A percentile compares a stretch with the other conserved stretches of the same genome.
phyloP scores from a whole-genome alignment of 495 filamentous ascomycete species.

The Aspergillus affinis region DNA sequence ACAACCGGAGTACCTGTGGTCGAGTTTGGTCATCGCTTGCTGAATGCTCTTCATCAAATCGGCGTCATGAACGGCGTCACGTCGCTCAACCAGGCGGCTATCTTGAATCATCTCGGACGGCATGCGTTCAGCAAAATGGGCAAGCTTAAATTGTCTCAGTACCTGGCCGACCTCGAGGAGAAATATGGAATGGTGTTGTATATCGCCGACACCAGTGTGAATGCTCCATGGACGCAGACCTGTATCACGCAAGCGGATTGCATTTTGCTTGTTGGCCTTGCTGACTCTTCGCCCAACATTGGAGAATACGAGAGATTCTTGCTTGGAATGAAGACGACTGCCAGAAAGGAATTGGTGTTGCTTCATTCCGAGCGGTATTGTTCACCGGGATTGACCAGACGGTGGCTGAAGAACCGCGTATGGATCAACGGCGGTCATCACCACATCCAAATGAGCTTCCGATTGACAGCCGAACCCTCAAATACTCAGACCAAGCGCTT shows the following conservation, averaged over 20 bases:
- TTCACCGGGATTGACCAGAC: slow-evolving; percentile 74
- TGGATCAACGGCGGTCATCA: slow-evolving; percentile 99
- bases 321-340: slow-evolving; percentile 95
- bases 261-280: slow-evolving; percentile 87
- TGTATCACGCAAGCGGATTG: slow-evolving; percentile 96
- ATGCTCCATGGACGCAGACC: slow-evolving; percentile 96
- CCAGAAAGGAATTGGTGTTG: slow-evolving; percentile 90
- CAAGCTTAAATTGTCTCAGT: slow-evolving; percentile 92
- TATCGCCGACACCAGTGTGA: slow-evolving; percentile 95
- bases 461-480: slow-evolving; percentile 71
- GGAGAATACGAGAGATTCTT: slow-evolving; percentile 96
- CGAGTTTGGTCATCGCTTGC: slow-evolving; percentile 88
- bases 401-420: slow-evolving; percentile 88
- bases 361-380: slow-evolving; percentile 91
- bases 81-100: slow-evolving; percentile 88
- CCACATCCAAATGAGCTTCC: slow-evolving; percentile 94
- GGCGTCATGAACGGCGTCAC: slow-evolving; percentile 87
- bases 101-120: slow-evolving; percentile 88
- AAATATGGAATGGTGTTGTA: slow-evolving; percentile 95
- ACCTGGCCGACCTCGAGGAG: slow-evolving; percentile 94
- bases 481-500: slow-evolving; percentile 75
- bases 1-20: slow-evolving; percentile 90
- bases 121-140: slow-evolving; percentile 98
- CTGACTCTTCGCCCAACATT: slow-evolving; percentile 84
- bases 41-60: slow-evolving; percentile 84